Conservation (phyloP, 345 rosid species). For the Stellera chamaejasme region DNA sequence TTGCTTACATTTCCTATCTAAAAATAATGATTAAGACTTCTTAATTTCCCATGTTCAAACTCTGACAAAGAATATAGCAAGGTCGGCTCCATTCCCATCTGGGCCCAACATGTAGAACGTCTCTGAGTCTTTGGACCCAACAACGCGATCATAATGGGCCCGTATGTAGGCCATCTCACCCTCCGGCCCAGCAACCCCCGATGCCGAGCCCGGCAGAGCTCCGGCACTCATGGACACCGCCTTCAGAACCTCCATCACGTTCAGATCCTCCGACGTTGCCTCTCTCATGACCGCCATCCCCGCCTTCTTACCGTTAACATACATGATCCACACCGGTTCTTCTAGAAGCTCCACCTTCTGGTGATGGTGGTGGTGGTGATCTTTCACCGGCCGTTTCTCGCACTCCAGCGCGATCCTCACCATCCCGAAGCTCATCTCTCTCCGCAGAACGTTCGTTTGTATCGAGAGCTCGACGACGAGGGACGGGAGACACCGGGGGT, state of each 20-base stretch:
- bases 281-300: conserved; percentile 68
- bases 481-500: conserved; percentile 52
- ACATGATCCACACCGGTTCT: conserved; percentile 81
- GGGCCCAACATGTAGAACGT: conserved; percentile 76
- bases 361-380: neutral
- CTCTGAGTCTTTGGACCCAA: conserved; percentile 79
- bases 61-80: conserved; percentile 36
- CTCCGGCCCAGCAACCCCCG: conserved; percentile 54
- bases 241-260: conserved; percentile 68
- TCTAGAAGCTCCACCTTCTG: conserved; percentile 35
- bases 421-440: conserved; percentile 61
- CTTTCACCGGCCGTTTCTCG: conserved; percentile 52
- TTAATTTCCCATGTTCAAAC: too few relatives aligned
- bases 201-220: conserved; percentile 48
- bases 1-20: too few relatives aligned
- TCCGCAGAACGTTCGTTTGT: conserved; percentile 51
- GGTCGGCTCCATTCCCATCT: conserved; percentile 73
- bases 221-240: conserved; percentile 91
- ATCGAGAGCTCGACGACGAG: conserved; percentile 51
- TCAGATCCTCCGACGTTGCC: conserved; percentile 57
- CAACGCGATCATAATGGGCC: conserved; percentile 61
- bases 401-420: conserved; percentile 72
- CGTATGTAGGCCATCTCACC: conserved; percentile 68
- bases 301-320: conserved; percentile 63
- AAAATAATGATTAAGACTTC: too few relatives aligned